Conservation (phyloP, 176 grass and related monocot species). For the Phragmites australis region DNA sequence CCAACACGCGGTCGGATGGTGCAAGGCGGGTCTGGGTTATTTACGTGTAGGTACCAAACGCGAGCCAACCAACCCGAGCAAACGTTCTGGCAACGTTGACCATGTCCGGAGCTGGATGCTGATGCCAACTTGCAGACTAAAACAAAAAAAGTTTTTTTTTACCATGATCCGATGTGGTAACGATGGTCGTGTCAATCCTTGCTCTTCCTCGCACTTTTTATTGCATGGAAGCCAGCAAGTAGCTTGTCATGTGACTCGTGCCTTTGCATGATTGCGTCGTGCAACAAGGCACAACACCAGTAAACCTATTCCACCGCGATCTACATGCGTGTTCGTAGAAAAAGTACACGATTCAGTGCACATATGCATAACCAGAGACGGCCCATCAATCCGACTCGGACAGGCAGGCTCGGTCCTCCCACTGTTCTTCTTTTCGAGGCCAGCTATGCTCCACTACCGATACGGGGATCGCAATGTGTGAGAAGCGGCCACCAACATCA, state of each 20-base stretch:
- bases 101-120: constrained; percentile 14
- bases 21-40: constrained; percentile 26
- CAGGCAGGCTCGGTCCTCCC: background rate
- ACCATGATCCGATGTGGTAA: too few species aligned
- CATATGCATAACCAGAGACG: background rate
- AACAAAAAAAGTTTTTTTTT: too few species aligned
- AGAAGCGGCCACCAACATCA: background rate
- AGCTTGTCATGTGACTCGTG: too few species aligned
- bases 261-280: too few species aligned
- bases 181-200: too few species aligned
- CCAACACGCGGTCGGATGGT: constrained; percentile 30
- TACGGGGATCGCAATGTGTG: constrained; percentile 22
- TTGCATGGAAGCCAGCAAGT: too few species aligned
- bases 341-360: constrained; percentile 9
- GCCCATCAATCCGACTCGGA: constrained; percentile 30
- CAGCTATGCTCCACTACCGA: constrained; percentile 22
- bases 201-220: too few species aligned
- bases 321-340: background rate
- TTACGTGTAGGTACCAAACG: constrained; percentile 32
- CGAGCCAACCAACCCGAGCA: constrained; percentile 47
- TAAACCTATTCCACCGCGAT: background rate
- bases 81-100: constrained; percentile 35
- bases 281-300: too few species aligned
- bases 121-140: too few species aligned
- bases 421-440: background rate